Evolutionary conservation across 305 asterid species (phyloP).

Genomic region (Fraxinus baroniana): DNA sequence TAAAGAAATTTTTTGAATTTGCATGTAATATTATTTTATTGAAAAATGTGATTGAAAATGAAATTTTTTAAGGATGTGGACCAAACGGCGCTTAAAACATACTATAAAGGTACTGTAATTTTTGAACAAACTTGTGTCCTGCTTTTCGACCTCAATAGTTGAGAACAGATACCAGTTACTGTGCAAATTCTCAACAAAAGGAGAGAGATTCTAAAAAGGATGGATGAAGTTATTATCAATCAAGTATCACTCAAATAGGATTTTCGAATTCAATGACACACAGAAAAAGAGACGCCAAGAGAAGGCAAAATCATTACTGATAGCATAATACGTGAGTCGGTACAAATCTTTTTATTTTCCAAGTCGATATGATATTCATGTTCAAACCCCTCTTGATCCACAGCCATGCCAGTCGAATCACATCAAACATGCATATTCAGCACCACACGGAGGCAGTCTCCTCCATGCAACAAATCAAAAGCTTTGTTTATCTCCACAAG

Average conservation of each 20-base stretch:
- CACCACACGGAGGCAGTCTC: slow-evolving; percentile 51
- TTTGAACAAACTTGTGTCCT: neutral
- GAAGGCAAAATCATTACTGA: neutral
- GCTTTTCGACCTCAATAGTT: neutral
- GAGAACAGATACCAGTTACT: neutral
- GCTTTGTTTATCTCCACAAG: slow-evolving; percentile 44
- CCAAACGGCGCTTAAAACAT: no score
- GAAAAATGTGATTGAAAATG: no score
- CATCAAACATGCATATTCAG: slow-evolving; percentile 27
- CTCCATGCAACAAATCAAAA: slow-evolving; percentile 50
- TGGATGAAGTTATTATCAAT: neutral
- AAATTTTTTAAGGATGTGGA: no score
- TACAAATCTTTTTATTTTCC: neutral
- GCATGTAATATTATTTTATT: no score
- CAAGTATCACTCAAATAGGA: neutral
- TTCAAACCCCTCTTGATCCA: neutral
- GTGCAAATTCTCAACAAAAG: neutral
- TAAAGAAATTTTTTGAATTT: no score
- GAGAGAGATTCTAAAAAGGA: neutral
- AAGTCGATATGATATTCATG: neutral
- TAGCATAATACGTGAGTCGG: neutral
- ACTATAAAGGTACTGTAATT: neutral
- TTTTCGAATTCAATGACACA: neutral
- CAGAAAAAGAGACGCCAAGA: neutral
- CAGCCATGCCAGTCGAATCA: neutral